phyloP scores from a whole-genome alignment of 345 rosid genomes.

The Nephelium lappaceum region DNA sequence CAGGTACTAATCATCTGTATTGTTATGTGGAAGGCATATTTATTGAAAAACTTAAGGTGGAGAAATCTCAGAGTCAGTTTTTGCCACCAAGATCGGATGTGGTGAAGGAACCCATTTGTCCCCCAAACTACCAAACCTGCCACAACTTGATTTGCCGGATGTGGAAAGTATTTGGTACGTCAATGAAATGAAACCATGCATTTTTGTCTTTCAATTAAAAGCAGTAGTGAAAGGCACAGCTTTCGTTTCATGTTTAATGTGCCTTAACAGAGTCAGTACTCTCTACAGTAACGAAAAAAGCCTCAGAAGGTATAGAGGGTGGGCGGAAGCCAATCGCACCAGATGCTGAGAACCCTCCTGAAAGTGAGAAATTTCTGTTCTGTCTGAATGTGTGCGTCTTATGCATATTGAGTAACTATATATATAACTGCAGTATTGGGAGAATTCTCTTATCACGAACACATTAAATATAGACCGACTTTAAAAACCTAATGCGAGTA shows the following conservation, averaged over 20 bases:
- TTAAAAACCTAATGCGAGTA: too few relatives aligned
- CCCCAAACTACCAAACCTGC: conserved; percentile 42
- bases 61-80: not conserved
- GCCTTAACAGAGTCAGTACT: too few relatives aligned
- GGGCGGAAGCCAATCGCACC: too few relatives aligned
- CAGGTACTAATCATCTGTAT: not conserved
- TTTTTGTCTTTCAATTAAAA: too few relatives aligned
- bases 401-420: too few relatives aligned
- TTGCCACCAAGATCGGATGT: not conserved
- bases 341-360: conserved; percentile 9
- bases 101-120: too few relatives aligned
- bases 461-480: too few relatives aligned
- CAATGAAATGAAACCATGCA: not conserved
- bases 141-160: conserved; percentile 15
- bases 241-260: not conserved
- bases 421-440: too few relatives aligned
- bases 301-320: not conserved
- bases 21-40: conserved; percentile 35
- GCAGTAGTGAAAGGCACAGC: too few relatives aligned
- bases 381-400: not conserved
- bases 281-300: not conserved
- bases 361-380: not conserved
- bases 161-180: conserved; percentile 20
- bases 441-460: too few relatives aligned
- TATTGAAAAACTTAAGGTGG: conserved; percentile 37